Percentiles rank a stretch among this genome's conserved stretches.
phyloP scores from a whole-genome alignment of 176 grass and related monocot genomes.

The Secale cereale region DNA sequence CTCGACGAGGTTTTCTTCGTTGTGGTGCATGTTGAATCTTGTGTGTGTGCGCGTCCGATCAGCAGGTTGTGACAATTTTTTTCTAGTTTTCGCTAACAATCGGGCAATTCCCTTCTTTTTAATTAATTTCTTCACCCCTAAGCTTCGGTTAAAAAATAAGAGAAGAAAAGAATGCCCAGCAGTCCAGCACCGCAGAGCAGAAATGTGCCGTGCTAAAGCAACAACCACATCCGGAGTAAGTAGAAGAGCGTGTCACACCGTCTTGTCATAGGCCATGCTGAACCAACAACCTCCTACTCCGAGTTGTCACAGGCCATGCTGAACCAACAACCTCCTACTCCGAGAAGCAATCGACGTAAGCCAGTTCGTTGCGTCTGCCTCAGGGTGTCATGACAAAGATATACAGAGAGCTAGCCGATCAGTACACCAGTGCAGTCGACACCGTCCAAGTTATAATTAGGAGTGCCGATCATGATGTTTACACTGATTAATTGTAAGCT shows the following conservation, averaged over 20 bases:
- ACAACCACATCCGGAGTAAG: not conserved
- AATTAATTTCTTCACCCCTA: no score
- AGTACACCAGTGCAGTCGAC: not conserved
- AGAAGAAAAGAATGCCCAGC: no score
- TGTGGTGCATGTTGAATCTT: no score
- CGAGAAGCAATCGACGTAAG: constrained; percentile 17
- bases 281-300: not conserved
- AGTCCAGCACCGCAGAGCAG: no score
- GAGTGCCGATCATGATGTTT: not conserved
- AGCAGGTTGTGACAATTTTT: no score
- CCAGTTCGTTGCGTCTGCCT: not conserved
- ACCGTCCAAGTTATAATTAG: not conserved
- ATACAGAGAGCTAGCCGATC: no score
- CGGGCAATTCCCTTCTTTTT: no score
- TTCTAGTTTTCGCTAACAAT: no score
- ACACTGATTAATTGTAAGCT: not conserved
- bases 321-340: not conserved
- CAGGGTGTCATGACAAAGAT: not conserved
- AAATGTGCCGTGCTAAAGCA: not conserved
- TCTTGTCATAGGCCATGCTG: constrained; percentile 4
- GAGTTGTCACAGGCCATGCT: not conserved
- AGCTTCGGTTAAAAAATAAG: no score
- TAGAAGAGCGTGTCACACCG: not conserved
- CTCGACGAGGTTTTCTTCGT: no score
- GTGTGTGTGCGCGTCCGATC: no score